Conservation (phyloP, 2,329 filamentous ascomycete species). For the Diaporthe vaccinii region DNA sequence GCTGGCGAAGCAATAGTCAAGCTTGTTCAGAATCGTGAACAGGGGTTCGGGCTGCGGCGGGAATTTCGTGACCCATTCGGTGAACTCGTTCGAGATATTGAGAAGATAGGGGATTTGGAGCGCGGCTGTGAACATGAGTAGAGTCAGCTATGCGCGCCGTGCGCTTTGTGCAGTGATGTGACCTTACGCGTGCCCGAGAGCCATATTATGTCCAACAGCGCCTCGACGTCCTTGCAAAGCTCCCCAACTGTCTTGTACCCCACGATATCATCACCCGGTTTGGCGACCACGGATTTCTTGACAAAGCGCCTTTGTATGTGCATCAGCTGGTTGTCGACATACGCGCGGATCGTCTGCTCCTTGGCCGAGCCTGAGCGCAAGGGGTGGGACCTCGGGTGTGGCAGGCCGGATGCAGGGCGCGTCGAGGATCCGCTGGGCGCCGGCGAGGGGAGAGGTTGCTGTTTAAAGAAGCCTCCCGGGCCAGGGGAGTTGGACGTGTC, state of each 20-base stretch:
- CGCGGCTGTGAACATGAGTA: constrained; percentile 64
- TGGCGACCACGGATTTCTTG: constrained; percentile 67
- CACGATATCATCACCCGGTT: constrained; percentile 61
- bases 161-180: not conserved
- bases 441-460: constrained; percentile 64
- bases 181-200: constrained; percentile 84
- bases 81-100: constrained; percentile 79
- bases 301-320: constrained; percentile 70
- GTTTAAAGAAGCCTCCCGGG: constrained; percentile 66
- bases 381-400: constrained; percentile 67
- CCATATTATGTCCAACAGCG: constrained; percentile 86
- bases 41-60: constrained; percentile 75
- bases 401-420: constrained; percentile 57
- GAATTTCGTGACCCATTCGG: constrained; percentile 80
- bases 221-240: constrained; percentile 80
- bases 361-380: constrained; percentile 70
- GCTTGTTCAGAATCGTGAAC: constrained; percentile 79
- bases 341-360: constrained; percentile 71
- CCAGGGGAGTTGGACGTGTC: constrained; percentile 42
- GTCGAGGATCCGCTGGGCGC: constrained; percentile 65
- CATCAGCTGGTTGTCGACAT: constrained; percentile 66
- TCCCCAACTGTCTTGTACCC: constrained; percentile 75
- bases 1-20: constrained; percentile 87
- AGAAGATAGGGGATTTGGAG: constrained; percentile 89
- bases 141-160: constrained; percentile 4